A percentile compares a stretch with the other conserved stretches of the same genome.
Conservation (phyloP, 345 rosid genomes). For the Punica granatum region DNA sequence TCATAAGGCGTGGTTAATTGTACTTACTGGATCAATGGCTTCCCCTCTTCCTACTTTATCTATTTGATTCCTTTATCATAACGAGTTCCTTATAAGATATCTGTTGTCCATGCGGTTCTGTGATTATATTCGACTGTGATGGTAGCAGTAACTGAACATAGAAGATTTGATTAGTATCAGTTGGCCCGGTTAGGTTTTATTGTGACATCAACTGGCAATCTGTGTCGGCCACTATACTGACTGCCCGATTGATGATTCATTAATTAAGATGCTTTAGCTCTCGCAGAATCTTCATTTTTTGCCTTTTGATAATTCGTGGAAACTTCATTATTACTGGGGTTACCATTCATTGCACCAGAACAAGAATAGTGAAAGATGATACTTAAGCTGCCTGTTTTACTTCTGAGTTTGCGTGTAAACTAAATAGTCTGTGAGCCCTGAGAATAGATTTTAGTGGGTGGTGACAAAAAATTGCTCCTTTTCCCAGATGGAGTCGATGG, state of each 20-base stretch:
- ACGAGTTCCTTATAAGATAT: background rate
- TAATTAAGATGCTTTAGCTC: background rate
- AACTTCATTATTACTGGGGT: background rate
- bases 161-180: background rate
- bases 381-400: background rate
- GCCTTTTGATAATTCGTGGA: no score
- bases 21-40: background rate
- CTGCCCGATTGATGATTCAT: background rate
- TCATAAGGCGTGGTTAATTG: background rate
- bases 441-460: constrained; percentile 8
- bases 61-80: background rate
- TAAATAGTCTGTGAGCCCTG: constrained; percentile 8
- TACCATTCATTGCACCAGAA: background rate
- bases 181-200: background rate
- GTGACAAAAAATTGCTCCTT: constrained; percentile 54
- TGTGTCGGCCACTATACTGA: background rate
- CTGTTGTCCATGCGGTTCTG: background rate
- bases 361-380: background rate
- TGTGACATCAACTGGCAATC: background rate
- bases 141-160: background rate
- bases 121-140: background rate
- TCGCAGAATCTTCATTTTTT: no score
- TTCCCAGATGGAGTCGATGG: constrained; percentile 96
- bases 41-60: background rate
- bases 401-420: background rate